These are phyloP conservation scores for Darksidea phi DNA, from an alignment of 495 filamentous ascomycete genomes.

Conservation along the genomic window DNA sequence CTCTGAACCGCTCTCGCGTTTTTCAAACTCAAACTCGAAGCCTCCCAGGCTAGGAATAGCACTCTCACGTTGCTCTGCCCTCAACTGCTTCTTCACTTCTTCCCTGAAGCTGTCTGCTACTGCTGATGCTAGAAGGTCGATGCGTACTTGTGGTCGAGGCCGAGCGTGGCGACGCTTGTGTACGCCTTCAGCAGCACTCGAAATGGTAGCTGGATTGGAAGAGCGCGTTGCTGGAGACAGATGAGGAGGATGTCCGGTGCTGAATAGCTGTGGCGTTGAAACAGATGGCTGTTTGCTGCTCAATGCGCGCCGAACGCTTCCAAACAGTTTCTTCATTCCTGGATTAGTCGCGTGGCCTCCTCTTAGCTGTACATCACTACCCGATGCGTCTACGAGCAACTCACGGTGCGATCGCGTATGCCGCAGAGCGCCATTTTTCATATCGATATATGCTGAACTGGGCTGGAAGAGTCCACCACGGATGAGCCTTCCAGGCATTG, in stretches of 20 bases:
- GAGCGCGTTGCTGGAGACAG: constrained; percentile 12
- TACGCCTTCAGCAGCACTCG: constrained; percentile 20
- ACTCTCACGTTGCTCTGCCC: constrained; percentile 19
- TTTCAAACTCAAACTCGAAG: constrained; percentile 31
- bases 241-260: constrained; percentile 9
- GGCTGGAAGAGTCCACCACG: constrained; percentile 55
- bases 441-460: constrained; percentile 35
- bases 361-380: constrained; percentile 6
- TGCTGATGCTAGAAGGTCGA: constrained; percentile 79
- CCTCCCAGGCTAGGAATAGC: constrained; percentile 11
- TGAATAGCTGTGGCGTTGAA: constrained; percentile 30
- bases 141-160: constrained; percentile 42
- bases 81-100: constrained; percentile 57
- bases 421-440: constrained; percentile 22
- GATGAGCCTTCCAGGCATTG: constrained; percentile 74
- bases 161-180: constrained; percentile 31
- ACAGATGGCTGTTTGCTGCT: constrained; percentile 56
- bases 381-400: constrained; percentile 20
- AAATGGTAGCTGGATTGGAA: constrained; percentile 25
- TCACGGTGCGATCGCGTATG: constrained; percentile 33
- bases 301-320: constrained; percentile 82
- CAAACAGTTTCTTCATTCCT: constrained; percentile 80
- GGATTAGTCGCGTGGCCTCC: constrained; percentile 46
- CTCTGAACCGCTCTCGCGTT: background rate
- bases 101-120: constrained; percentile 70